Base-by-base conservation (phyloP, 768 basidiomycete species). In the Suillus bovinus region DNA sequence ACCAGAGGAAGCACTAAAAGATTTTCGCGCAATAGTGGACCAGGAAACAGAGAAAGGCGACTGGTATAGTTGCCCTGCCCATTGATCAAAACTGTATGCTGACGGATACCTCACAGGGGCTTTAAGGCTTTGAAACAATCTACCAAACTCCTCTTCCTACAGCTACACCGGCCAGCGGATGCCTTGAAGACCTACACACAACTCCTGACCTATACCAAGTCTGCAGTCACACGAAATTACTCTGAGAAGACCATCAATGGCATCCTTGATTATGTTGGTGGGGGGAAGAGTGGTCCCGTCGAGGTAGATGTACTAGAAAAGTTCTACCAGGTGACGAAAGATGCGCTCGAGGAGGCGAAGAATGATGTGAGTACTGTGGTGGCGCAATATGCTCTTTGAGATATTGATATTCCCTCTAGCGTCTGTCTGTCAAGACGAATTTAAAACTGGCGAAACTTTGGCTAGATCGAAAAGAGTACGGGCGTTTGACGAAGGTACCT, bases 231-330 rank as follows among this genome's bases (percentile, higher is more conserved):
- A 4, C 86, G 94, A 36, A 96, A 96, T 73, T 93, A 96, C 71
- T 95, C 96, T 13, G 97, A 99, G 76, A 99, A 99, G 81, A 91
- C 93, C 20, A 99, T 99, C 81, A 99, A 99, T 72, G 92, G 93
- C 61, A 97, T 99, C 66, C 80, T 99, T 66, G 97, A 99, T 74
- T 99, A 99, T 68, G 97, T 99, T 44, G 95, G 95, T 13, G 95
- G 95, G 53, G 86, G 89, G 55, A 90, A 91, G 73, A 87, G 90
- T 22, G 91, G 89, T 2, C 79, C 79, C 3, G 84, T 91, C 5
- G 90, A 91, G 63, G 91, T 97, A 11, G 91, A 91, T 62, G 85
- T 95, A 10, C 80, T 99, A 55, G 95, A 98, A 75, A 88, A 88
- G 66, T 99, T 99, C 80, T 99, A 99, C 76, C 91, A 96, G 69